These are phyloP conservation scores for Fusarium haematococcum DNA, from an alignment of 2,329 filamentous ascomycete genomes.

Conservation along the genomic window DNA sequence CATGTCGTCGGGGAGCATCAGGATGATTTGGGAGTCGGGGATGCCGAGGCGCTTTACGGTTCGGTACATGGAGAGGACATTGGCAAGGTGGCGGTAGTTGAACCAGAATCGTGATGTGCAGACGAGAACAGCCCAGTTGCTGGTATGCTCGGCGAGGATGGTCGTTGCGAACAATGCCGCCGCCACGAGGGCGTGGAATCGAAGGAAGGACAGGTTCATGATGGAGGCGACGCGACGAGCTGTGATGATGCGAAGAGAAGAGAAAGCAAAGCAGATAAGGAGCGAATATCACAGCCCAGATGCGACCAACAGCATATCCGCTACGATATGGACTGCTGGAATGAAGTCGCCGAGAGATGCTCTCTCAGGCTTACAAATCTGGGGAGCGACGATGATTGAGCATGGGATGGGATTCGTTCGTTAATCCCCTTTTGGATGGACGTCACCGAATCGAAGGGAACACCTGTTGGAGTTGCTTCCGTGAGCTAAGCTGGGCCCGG, in stretches of 20 bases:
- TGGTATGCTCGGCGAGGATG: conserved; percentile 83
- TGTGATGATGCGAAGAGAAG: conserved; percentile 15
- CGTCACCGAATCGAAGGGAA: conserved; percentile 36
- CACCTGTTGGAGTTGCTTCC: conserved; percentile 17
- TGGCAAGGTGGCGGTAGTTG: conserved; percentile 98
- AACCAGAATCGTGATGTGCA: conserved; percentile 99
- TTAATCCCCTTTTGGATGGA: conserved; percentile 33
- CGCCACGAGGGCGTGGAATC: conserved; percentile 62
- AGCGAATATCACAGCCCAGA: conserved; percentile 25
- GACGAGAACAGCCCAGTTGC: conserved; percentile 99
- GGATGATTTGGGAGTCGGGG: conserved; percentile 97
- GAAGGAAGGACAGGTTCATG: conserved; percentile 64
- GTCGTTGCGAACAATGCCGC: conserved; percentile 59
- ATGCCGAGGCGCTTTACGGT: conserved; percentile 98
- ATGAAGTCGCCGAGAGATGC: conserved; percentile 28
- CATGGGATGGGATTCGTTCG: conserved; percentile 19
- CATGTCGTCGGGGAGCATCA: conserved; percentile 99
- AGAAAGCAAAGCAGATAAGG: conserved; percentile 12
- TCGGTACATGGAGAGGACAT: conserved; percentile 96
- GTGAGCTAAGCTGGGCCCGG: conserved; percentile 22
- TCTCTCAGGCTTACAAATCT: conserved; percentile 43
- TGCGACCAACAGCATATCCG: conserved; percentile 30
- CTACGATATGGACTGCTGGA: conserved; percentile 17
- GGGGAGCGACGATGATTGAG: conserved; percentile 22
- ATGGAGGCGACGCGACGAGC: conserved; percentile 11